Evolutionary conservation across 768 basidiomycete genomes (phyloP).

Genomic region (Mycena kentingensis): DNA sequence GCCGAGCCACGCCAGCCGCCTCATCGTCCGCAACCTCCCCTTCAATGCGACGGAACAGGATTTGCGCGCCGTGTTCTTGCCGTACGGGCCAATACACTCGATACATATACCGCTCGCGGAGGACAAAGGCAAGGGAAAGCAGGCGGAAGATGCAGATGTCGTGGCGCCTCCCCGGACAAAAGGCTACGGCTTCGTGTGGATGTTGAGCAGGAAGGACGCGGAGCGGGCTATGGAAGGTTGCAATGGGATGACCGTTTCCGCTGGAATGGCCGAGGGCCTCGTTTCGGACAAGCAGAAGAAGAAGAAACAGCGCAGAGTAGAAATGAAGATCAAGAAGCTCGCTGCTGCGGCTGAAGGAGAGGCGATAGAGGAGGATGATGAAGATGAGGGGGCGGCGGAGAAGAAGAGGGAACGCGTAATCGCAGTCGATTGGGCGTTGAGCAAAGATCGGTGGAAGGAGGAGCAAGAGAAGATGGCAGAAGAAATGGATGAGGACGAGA

Average conservation of each 20-base stretch:
- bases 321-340: slow-evolving; percentile 47
- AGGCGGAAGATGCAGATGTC: slow-evolving; percentile 32
- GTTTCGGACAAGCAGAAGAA: slow-evolving; percentile 66
- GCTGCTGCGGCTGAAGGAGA: slow-evolving; percentile 25
- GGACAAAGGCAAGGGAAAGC: slow-evolving; percentile 31
- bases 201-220: slow-evolving; percentile 82
- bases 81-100: slow-evolving; percentile 83
- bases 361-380: slow-evolving; percentile 39
- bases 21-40: slow-evolving; percentile 91
- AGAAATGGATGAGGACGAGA: slow-evolving; percentile 47
- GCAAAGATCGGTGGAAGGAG: slow-evolving; percentile 90
- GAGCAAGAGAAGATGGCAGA: slow-evolving; percentile 62
- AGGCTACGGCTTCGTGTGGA: slow-evolving; percentile 97
- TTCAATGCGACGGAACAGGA: slow-evolving; percentile 84
- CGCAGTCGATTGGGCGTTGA: slow-evolving; percentile 95
- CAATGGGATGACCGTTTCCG: slow-evolving; percentile 71
- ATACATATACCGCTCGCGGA: slow-evolving; percentile 73
- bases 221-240: slow-evolving; percentile 77
- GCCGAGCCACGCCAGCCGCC: slow-evolving; percentile 72
- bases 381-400: slow-evolving; percentile 37
- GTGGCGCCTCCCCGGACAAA: slow-evolving; percentile 47
- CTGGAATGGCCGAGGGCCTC: slow-evolving; percentile 60
- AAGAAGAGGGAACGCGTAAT: slow-evolving; percentile 60
- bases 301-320: slow-evolving; percentile 61
- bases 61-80: slow-evolving; percentile 81